phyloP scores from a whole-genome alignment of 2,329 filamentous ascomycete species.

The Bertia moriformis region DNA sequence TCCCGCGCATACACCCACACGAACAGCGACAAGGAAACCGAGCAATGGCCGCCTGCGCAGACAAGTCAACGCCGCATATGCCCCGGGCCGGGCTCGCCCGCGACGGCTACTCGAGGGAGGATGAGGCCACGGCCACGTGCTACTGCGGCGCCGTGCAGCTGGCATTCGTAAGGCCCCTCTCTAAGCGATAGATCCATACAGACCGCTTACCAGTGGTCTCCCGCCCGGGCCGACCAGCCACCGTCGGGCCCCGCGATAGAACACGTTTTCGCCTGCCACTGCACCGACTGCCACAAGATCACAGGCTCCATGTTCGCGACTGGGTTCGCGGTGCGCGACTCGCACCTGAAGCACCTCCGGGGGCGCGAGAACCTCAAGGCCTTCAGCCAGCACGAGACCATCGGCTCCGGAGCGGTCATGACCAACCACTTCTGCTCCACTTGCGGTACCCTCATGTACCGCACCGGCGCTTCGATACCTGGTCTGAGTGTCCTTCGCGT shows the following conservation, averaged over 20 bases:
- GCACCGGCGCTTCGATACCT: slow-evolving; percentile 26
- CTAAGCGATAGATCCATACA: neutral
- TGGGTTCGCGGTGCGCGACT: slow-evolving; percentile 35
- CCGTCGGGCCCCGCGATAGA: neutral
- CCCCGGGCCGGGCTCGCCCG: slow-evolving; percentile 18
- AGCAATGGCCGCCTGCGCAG: slow-evolving; percentile 6
- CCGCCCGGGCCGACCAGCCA: neutral
- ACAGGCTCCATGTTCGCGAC: slow-evolving; percentile 47
- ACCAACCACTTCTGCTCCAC: slow-evolving; percentile 44
- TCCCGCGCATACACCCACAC: too few species aligned
- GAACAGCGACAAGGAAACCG: too few species aligned
- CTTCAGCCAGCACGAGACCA: slow-evolving; percentile 29
- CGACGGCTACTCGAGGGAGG: slow-evolving; percentile 28
- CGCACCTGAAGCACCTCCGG: slow-evolving; percentile 28
- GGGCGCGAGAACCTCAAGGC: slow-evolving; percentile 32
- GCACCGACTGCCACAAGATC: slow-evolving; percentile 45
- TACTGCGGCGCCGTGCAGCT: slow-evolving; percentile 41
- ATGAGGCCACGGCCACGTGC: slow-evolving; percentile 39
- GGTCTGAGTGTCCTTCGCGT: slow-evolving; percentile 32
- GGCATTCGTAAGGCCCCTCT: slow-evolving; percentile 27
- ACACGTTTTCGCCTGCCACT: slow-evolving; percentile 49
- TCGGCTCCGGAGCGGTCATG: slow-evolving; percentile 32
- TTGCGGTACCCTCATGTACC: slow-evolving; percentile 48
- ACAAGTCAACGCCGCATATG: slow-evolving; percentile 17
- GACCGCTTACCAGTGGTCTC: neutral